phyloP scores from a whole-genome alignment of 352 stramenopile genomes.

The Phytophthora litchii region DNA sequence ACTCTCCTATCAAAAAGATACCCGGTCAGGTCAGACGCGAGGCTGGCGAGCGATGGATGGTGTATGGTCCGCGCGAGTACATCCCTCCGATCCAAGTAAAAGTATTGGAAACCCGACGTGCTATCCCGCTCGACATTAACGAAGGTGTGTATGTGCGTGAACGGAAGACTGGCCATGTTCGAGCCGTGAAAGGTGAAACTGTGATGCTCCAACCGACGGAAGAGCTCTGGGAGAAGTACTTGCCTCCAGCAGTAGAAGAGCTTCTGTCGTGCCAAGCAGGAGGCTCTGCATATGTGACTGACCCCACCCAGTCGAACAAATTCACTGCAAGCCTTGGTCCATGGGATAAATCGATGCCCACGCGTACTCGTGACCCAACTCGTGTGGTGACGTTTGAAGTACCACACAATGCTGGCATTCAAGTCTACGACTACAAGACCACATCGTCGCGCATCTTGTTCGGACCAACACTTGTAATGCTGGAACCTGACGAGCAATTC shows the following conservation, averaged over 20 bases:
- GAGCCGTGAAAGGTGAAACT: conserved; percentile 74
- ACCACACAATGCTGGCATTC: conserved; percentile 80
- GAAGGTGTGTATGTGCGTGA: conserved; percentile 85
- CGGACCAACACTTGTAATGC: conserved; percentile 79
- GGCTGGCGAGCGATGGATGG: conserved; percentile 81
- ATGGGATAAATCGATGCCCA: conserved; percentile 12
- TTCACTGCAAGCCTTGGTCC: conserved; percentile 31
- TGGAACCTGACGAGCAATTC: conserved; percentile 84
- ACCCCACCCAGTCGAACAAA: conserved; percentile 42
- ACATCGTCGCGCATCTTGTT: conserved; percentile 84
- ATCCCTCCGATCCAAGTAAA: conserved; percentile 80
- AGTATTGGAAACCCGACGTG: conserved; percentile 76
- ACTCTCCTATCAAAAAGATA: conserved; percentile 19
- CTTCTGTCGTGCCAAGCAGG: conserved; percentile 58
- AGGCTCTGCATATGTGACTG: conserved; percentile 66
- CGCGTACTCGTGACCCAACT: conserved; percentile 53
- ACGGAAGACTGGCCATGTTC: conserved; percentile 75
- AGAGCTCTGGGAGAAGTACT: conserved; percentile 72
- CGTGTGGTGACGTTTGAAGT: conserved; percentile 83
- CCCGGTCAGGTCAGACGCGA: conserved; percentile 44
- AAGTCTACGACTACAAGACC: conserved; percentile 88
- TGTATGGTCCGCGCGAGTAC: conserved; percentile 80
- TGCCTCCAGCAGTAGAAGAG: conserved; percentile 70
- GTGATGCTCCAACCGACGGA: conserved; percentile 87
- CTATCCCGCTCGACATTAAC: conserved; percentile 79